Base-by-base conservation (phyloP, 176 grass and related monocot species). In the Oryza australiensis region DNA sequence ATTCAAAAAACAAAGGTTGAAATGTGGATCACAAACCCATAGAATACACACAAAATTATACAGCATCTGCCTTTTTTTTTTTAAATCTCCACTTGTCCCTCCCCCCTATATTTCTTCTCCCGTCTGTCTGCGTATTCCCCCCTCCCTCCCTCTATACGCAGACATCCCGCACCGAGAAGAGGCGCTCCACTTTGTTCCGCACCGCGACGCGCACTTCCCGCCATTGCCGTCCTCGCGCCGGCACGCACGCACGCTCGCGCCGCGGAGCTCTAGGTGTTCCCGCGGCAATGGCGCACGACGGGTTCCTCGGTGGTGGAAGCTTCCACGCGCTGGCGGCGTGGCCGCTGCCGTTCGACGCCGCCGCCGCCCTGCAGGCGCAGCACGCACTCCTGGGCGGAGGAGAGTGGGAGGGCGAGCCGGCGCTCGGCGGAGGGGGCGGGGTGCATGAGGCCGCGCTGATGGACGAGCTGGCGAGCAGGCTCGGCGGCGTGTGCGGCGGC, bases 401-500 rank as follows among this genome's bases (percentile, higher is more conserved):
- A 59, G 20, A 14, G 23, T 79, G 83, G 75, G 68, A 65, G 29
- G 14, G 64, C 9, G 68, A 35, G n/a, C 87, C 91, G 20, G 90
- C 57, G 37, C 65, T 95, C 67, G 79, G 88, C 80, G 86, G 83
- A 2, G 68, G 13, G 6, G 35, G 65, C 14, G 78, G 15, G 7
- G n/a, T 22, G 15, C 76, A 82, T 12, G 79, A 75, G 40, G 75
- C 68, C 49, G 45, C 12, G 12, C 37, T 88, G 20, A 73, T 93
- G 59, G 76, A 87, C 1, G 83, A 93, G 82, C 68, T 96, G 11
- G 89, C 88, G 14, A 85, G 90, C 63, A 70, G 88, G 33, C 73
- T 93, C 9, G 86, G 83, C 5, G 81, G 75, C 41, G 89, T 88
- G 65, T 89, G 90, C 26, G 90, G 83, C n/a, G 81, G 53, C 60